A percentile compares a stretch with the other conserved stretches of the same genome.
Evolutionary conservation across 257 asterid species (phyloP).

Genomic region (Coffea canephora): DNA sequence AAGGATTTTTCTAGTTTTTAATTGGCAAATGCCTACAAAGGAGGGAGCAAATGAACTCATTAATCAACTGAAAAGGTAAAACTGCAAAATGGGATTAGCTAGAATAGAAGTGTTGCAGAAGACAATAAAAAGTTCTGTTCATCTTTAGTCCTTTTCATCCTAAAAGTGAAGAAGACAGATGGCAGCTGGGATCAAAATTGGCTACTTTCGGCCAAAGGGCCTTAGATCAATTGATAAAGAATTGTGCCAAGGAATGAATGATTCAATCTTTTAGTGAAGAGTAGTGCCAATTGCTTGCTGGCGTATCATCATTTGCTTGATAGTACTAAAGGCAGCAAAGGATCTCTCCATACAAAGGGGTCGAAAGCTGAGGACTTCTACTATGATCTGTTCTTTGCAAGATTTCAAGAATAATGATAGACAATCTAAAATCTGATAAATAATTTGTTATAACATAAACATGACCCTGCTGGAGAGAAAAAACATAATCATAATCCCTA

Average conservation of each 20-base stretch:
- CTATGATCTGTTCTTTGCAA: no score
- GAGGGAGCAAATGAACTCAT: neutral
- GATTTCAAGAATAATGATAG: no score
- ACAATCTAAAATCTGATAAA: no score
- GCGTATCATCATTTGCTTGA: neutral
- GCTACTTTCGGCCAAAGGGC: slow-evolving; percentile 14
- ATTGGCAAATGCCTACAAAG: neutral
- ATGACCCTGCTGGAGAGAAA: no score
- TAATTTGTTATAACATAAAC: no score
- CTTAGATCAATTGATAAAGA: neutral
- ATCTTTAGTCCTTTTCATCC: slow-evolving; percentile 4
- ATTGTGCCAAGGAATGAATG: neutral
- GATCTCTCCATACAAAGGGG: no score
- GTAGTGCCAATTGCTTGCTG: neutral
- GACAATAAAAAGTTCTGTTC: neutral
- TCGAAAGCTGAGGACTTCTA: no score
- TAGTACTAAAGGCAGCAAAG: neutral
- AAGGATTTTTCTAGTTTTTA: neutral
- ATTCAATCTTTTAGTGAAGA: neutral
- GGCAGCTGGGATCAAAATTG: slow-evolving; percentile 4
- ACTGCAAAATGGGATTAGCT: neutral
- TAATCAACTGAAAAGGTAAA: neutral
- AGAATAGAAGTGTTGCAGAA: neutral
- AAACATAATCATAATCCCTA: no score
- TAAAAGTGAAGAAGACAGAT: slow-evolving; percentile 3